Conservation (phyloP, 2,329 filamentous ascomycete species). For the Triangularia setosa region DNA sequence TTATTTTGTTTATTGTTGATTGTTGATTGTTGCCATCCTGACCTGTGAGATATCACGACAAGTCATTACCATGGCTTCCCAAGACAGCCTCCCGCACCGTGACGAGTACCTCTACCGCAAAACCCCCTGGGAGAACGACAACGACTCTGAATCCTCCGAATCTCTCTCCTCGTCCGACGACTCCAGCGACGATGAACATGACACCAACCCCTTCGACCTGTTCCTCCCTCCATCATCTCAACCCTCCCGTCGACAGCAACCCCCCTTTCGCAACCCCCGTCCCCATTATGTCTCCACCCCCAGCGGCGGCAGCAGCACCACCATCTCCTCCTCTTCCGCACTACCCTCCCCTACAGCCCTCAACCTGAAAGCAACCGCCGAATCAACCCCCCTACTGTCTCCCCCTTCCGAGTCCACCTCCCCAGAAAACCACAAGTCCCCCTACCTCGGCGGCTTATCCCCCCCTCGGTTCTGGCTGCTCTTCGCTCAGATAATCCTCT, state of each 20-base stretch:
- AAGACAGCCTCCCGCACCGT: background rate
- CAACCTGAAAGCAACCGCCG: background rate
- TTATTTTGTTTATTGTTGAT: background rate
- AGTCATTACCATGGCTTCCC: background rate
- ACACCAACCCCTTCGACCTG: constrained; percentile 36
- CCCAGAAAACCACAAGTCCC: constrained; percentile 16
- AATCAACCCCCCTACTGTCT: constrained; percentile 20
- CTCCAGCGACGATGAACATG: constrained; percentile 10
- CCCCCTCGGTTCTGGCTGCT: constrained; percentile 57
- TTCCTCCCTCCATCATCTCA: constrained; percentile 40
- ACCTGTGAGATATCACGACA: background rate
- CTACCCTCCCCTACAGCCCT: constrained; percentile 10
- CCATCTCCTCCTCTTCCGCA: constrained; percentile 28
- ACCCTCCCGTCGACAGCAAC: background rate
- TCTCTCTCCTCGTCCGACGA: background rate
- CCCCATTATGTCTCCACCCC: background rate
- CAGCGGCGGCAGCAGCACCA: background rate
- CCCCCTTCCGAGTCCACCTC: background rate
- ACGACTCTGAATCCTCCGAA: background rate
- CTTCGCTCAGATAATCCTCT: constrained; percentile 55
- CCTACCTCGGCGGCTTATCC: constrained; percentile 45
- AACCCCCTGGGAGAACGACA: background rate
- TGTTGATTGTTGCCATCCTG: no score
- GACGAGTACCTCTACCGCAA: background rate
- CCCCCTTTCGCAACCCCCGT: background rate